phyloP scores from a whole-genome alignment of 2,329 filamentous ascomycete genomes.

The Cytospora chrysosperma region DNA sequence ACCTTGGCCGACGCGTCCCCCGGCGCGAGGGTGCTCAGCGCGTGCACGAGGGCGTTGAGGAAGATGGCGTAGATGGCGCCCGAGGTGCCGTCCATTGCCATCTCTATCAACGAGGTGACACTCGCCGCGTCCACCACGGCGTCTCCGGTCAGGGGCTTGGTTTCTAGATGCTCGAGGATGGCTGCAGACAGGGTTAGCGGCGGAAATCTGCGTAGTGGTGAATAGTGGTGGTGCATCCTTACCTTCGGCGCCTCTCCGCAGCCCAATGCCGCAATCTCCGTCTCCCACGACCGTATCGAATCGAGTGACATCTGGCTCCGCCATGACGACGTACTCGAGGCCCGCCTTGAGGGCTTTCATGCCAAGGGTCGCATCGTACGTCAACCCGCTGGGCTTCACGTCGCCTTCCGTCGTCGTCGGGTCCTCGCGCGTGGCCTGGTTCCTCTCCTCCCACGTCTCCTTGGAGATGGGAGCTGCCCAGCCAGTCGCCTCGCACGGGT shows the following conservation, averaged over 20 bases:
- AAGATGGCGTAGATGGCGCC: slow-evolving; percentile 75
- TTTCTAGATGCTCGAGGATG: slow-evolving; percentile 49
- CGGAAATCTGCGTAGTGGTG: not conserved
- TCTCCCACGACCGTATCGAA: slow-evolving; percentile 85
- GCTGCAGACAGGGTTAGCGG: slow-evolving; percentile 38
- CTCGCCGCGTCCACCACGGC: slow-evolving; percentile 51
- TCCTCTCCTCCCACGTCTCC: slow-evolving; percentile 62
- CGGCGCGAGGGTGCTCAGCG: slow-evolving; percentile 45
- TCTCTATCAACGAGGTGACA: slow-evolving; percentile 56
- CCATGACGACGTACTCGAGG: slow-evolving; percentile 61
- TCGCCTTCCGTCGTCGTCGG: slow-evolving; percentile 33
- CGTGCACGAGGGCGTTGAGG: slow-evolving; percentile 77
- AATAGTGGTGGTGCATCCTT: slow-evolving; percentile 27
- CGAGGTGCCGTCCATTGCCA: slow-evolving; percentile 61
- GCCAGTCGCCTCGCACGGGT: slow-evolving; percentile 66
- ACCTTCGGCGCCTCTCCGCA: slow-evolving; percentile 84
- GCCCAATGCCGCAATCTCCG: slow-evolving; percentile 83
- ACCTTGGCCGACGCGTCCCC: slow-evolving; percentile 41
- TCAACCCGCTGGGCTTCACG: slow-evolving; percentile 47
- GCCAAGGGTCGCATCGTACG: slow-evolving; percentile 51
- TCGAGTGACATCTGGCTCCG: slow-evolving; percentile 68
- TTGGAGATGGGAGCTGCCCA: slow-evolving; percentile 66
- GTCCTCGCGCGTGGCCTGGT: slow-evolving; percentile 46
- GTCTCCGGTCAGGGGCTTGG: slow-evolving; percentile 49
- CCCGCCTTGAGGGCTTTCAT: slow-evolving; percentile 55